A percentile compares a stretch with the other conserved stretches of the same genome.
Conservation (phyloP, 257 asterid genomes). For the Solanum ossicruentum region DNA sequence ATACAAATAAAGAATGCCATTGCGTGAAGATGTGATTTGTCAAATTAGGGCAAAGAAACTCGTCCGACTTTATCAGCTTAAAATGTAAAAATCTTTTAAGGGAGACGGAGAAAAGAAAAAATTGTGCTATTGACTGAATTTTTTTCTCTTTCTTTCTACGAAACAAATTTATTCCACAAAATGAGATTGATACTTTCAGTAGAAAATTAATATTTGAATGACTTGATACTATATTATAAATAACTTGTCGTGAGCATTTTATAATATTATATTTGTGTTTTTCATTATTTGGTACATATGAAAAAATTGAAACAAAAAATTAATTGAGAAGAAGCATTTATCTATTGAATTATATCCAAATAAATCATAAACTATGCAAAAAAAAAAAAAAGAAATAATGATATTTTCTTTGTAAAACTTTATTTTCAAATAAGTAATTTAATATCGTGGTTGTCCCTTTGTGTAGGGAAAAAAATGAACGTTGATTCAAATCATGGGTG, state of each 20-base stretch:
- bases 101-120: too few relatives aligned
- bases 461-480: background rate
- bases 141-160: too few relatives aligned
- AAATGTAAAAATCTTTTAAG: too few relatives aligned
- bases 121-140: too few relatives aligned
- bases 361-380: background rate
- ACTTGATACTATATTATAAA: background rate
- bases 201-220: background rate
- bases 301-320: background rate
- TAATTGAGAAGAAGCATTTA: background rate
- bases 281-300: accelerated
- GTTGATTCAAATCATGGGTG: background rate
- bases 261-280: background rate
- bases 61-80: too few relatives aligned
- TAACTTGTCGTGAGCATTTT: background rate
- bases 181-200: too few relatives aligned
- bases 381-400: background rate
- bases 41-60: too few relatives aligned
- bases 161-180: too few relatives aligned
- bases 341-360: background rate
- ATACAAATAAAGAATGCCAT: too few relatives aligned
- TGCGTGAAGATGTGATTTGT: too few relatives aligned
- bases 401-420: too few relatives aligned
- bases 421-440: background rate
- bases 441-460: background rate